Base-by-base conservation (phyloP, 108 stramenopile genomes). In the Cyclostephanos tholiformis region DNA sequence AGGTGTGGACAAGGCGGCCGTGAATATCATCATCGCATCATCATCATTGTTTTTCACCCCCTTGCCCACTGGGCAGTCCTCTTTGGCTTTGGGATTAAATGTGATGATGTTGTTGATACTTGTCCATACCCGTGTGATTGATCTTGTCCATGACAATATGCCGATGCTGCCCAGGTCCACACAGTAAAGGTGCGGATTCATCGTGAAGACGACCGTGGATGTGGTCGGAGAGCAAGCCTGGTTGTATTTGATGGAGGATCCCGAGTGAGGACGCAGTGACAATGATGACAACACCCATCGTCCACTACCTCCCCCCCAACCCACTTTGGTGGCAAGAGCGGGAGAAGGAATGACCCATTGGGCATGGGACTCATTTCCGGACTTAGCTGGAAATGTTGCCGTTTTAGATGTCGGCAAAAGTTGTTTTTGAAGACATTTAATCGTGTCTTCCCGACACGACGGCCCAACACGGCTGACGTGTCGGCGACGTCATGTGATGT, bases 191-290 rank as follows among this genome's bases (percentile, higher is more conserved):
- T 78, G 66, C 0, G 77, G 77, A 61, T 59, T 66, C 14, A 74
- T 19, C 4, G 75, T 65, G 57, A 78, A 67, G 9, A 82, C 73
- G 11, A 82, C 72, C 19, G 59, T 48, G 4, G 20, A 63, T 11
- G 57, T 39, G 9, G 82, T 78, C 29, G 77, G 77, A 30, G 78
- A 82, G 39, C 67, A 67, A 0, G 78, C 82, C 44, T 71, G 80
- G 46, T 39, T 52, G 20, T 43, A 10, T 23, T 72, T 72, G 26
- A 79, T n/a, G 16, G 44, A 44, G 6, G 75, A 68, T 61, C 75
- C 75, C 5, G 75, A 67, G 63, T 76, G 67, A 6, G 75, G 75
- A 39, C 8, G n/a, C 0, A 52, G 52, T 4, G 14, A 14, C 2
- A 20, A 22, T 23, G 4, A n/a, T 1, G 32, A 32, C 32, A 4